A percentile compares a stretch with the other conserved stretches of the same genome.
Conservation (phyloP, 1,284 basidiomycete species). For the Mycosarcoma mackinlayi region DNA sequence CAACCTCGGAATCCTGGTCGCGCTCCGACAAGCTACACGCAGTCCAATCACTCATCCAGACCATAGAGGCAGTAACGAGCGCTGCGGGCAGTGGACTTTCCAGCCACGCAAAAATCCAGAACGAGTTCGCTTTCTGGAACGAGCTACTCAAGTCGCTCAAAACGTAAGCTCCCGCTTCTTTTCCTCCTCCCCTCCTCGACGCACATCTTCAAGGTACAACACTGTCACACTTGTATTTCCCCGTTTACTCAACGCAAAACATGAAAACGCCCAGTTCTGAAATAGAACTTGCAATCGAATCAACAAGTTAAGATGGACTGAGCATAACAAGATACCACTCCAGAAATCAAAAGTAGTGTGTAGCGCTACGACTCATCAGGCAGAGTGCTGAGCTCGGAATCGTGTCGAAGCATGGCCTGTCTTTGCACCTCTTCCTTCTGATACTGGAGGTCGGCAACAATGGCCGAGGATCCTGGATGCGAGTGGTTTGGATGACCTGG, state of each 20-base stretch:
- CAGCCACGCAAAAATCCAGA: constrained; percentile 26
- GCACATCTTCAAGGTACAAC: no score
- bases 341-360: no score
- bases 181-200: no score
- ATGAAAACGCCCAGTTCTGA: no score
- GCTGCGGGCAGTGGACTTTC: not conserved
- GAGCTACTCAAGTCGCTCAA: constrained; percentile 2
- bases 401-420: constrained; percentile 51
- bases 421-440: constrained; percentile 51
- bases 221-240: not conserved
- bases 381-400: constrained; percentile 26
- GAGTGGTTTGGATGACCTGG: constrained; percentile 49
- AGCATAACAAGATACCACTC: no score
- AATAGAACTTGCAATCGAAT: no score
- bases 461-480: constrained; percentile 53
- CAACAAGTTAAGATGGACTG: no score
- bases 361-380: constrained; percentile 37
- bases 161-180: no score
- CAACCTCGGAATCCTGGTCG: not conserved
- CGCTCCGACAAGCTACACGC: not conserved
- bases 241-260: no score
- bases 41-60: constrained; percentile 1
- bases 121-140: constrained; percentile 48
- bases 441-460: constrained; percentile 58
- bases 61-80: constrained; percentile 2